Percentiles rank a stretch among this genome's conserved stretches.
These are phyloP conservation scores for Boletus rex-veris DNA, from an alignment of 768 basidiomycete genomes.

Conservation along the genomic window DNA sequence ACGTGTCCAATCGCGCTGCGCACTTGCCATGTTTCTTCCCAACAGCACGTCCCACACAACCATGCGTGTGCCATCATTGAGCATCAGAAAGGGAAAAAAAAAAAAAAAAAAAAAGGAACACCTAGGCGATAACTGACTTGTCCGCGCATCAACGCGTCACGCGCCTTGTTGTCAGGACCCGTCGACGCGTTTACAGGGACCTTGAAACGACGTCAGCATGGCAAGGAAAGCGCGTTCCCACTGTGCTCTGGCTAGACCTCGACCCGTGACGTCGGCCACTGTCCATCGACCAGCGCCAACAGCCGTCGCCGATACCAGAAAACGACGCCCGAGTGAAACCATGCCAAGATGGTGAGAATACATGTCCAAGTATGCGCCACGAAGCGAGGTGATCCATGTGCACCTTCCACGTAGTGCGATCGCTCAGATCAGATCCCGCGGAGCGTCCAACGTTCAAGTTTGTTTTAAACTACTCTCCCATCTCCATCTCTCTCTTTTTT, in stretches of 20 bases:
- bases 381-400: background rate
- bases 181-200: background rate
- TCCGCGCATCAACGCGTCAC: too few relatives aligned
- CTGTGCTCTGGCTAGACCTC: background rate
- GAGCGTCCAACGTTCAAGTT: too few relatives aligned
- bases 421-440: too few relatives aligned
- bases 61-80: background rate
- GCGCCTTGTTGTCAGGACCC: background rate
- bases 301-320: background rate
- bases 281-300: too few relatives aligned
- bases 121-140: background rate
- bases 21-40: background rate
- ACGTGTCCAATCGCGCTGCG: background rate
- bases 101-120: background rate
- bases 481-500: too few relatives aligned
- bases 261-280: background rate
- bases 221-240: background rate
- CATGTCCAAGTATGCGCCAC: background rate
- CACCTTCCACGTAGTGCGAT: too few relatives aligned
- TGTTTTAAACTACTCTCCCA: too few relatives aligned
- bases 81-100: too few relatives aligned
- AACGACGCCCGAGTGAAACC: background rate
- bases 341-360: background rate
- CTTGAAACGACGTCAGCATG: slow-evolving; percentile 1
- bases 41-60: background rate